Base-by-base conservation (phyloP, 345 rosid genomes). In the Moringa oleifera region DNA sequence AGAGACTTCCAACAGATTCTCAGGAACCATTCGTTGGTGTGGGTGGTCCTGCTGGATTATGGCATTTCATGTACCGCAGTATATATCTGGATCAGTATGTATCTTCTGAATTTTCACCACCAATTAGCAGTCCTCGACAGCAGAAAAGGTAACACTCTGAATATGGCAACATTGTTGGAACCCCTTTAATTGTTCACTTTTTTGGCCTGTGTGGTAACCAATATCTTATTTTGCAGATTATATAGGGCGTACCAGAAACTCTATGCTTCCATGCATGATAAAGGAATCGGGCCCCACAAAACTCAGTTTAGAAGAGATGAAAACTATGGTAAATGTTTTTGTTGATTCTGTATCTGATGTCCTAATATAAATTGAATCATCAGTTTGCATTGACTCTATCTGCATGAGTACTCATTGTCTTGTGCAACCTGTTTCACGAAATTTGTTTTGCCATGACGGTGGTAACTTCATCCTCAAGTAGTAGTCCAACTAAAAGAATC, bases 11-110 rank as follows among this genome's bases (percentile, higher is more conserved):
- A 25, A 73, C 83, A 20, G 72, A 84, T 66, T 77, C 77, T 71
- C 80, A 79, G 55, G 90, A 91, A 53, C 71, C 84, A 17, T 68
- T 67, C 73, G 73, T 72, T 61, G 94, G 97, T 58, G 76, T 82
- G 18, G 98, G 99, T 63, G 99, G 97, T 61, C 95, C 95, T 52
- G 85, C 86, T 58, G 99, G 98, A 73, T 84, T 95, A 36, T 91
- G 97, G 97, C 96, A 95, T 84, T 95, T 95, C 78, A 87, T 95
- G 45, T 95, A 95, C 62, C 98, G 94, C 60, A 95, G 99, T 70
- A 79, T 89, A 67, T 89, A 81, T 82, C 80, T 95, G 75, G 97
- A 95, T 78, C 99, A 95, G 58, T 95, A 91, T 66, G 79, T 87
- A 18, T 79, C 97, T 46, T 91, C 99, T 0, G 99, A 95, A 72